Conservation (phyloP, 2,329 filamentous ascomycete species). For the Aureobasidium mangrovei region DNA sequence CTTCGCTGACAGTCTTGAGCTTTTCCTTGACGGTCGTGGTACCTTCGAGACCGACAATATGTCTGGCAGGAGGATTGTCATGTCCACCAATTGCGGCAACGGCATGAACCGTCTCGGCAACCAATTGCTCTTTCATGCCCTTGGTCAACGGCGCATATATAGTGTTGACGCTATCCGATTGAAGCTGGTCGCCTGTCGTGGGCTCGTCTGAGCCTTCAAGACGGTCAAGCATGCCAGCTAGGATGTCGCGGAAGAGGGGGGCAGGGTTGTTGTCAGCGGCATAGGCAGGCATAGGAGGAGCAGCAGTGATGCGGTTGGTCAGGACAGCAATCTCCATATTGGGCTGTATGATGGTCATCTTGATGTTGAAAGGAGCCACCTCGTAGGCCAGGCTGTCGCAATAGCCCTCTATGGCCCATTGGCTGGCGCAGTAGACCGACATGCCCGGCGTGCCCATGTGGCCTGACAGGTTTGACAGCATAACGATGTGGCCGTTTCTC, state of each 20-base stretch:
- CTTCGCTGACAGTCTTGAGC: constrained; percentile 89
- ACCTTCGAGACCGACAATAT: constrained; percentile 88
- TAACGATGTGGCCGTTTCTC: constrained; percentile 79
- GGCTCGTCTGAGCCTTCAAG: constrained; percentile 46
- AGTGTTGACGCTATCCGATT: constrained; percentile 46
- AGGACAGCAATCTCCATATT: constrained; percentile 86
- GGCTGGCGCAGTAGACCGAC: constrained; percentile 82
- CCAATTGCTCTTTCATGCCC: constrained; percentile 61
- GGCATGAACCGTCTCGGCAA: constrained; percentile 84
- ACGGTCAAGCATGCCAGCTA: constrained; percentile 68
- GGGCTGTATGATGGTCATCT: constrained; percentile 89
- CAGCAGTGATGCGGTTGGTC: constrained; percentile 78
- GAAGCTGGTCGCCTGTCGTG: constrained; percentile 38
- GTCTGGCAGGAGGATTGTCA: constrained; percentile 86
- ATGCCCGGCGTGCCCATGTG: constrained; percentile 90
- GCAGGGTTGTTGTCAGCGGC: constrained; percentile 62
- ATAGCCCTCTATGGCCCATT: constrained; percentile 92
- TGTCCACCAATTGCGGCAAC: constrained; percentile 88
- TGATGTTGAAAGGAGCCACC: constrained; percentile 90
- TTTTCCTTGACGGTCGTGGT: constrained; percentile 88
- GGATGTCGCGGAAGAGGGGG: constrained; percentile 73
- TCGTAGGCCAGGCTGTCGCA: constrained; percentile 93
- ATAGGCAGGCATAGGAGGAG: constrained; percentile 65
- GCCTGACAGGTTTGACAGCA: constrained; percentile 81
- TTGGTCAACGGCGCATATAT: constrained; percentile 67